Evolutionary conservation across 768 basidiomycete genomes (phyloP), one percentile per base, ranked within the genome.

Genomic region (Tremella fuciformis): DNA sequence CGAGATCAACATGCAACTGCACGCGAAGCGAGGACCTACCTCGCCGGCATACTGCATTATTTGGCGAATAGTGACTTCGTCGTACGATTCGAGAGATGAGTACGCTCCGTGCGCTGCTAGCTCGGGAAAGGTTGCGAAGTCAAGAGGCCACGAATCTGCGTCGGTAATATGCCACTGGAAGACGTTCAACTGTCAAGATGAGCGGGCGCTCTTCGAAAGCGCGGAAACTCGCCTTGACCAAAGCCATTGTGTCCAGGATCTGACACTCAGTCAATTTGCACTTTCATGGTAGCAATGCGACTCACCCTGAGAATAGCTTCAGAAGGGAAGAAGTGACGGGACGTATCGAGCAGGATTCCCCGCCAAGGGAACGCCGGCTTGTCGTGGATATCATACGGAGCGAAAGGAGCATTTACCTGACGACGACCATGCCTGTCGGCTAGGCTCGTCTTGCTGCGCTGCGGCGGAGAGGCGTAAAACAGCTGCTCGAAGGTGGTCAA

Each of bases 101-200:
- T 92, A 92, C 11, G 80, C 79, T 70, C 85, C 84, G 4, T 18
- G 74, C 81, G 80, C 16, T 62, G 86, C 80, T 0, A 91, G 78
- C 55, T 83, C 82, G 0, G 85, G 81, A 69, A 83, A 86, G 9
- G 81, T 81, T 2, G 83, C 78, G 18, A 91, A 77, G 39, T 82
- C 79, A 15, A 91, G 80, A 1, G 90, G 89, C 79, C 88, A 92
- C 2, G 73, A 70, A 67, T 91, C 88, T 54, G 85, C 84, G 76
- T 92, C 90, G 37, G 84, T 84, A 57, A 89, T 80, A 69, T 91
- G 90, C 89, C 70, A 91, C 63, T 91, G 88, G 65, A 91, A 83
- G 1, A 83, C 84, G 74, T 85, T 89, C 50, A 88, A 82, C 84
- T 85, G 48, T 48, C 18, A 34, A 26, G 42, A 57, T 55, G 13